phyloP scores from a whole-genome alignment of 2,329 filamentous ascomycete species.

The Lecanicillium sp. region DNA sequence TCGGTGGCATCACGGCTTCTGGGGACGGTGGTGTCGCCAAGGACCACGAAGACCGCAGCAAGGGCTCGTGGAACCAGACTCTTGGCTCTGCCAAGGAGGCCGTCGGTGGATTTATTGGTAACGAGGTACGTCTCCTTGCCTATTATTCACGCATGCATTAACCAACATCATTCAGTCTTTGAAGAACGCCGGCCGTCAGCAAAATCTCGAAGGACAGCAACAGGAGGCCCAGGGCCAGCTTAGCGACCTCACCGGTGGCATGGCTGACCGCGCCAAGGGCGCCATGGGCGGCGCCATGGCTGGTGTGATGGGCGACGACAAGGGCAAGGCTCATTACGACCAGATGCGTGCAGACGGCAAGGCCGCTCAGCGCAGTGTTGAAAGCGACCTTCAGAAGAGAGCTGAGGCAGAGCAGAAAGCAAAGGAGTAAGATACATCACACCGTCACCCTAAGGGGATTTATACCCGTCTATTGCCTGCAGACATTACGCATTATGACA shows the following conservation, averaged over 20 bases:
- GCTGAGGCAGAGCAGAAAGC: conserved; percentile 37
- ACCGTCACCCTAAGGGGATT: neutral
- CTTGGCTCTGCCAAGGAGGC: conserved; percentile 80
- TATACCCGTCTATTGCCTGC: conserved; percentile 7
- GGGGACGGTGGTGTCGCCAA: conserved; percentile 62
- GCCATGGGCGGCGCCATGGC: conserved; percentile 65
- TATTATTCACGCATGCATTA: neutral
- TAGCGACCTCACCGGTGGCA: conserved; percentile 62
- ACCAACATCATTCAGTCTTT: conserved; percentile 41
- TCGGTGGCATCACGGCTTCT: conserved; percentile 66
- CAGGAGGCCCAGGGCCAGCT: conserved; percentile 81
- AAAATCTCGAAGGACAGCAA: conserved; percentile 74
- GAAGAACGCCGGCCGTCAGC: conserved; percentile 66
- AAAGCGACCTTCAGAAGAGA: conserved; percentile 74
- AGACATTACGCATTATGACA: conserved; percentile 12
- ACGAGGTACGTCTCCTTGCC: conserved; percentile 45
- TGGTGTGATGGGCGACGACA: conserved; percentile 64
- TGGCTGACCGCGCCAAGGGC: conserved; percentile 62
- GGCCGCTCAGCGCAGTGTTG: conserved; percentile 75
- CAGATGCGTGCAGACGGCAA: conserved; percentile 74
- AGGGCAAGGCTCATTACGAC: conserved; percentile 59
- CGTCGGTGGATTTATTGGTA: conserved; percentile 68
- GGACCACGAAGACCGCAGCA: conserved; percentile 65
- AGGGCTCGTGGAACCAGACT: conserved; percentile 82
- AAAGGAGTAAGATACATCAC: neutral